A percentile compares a stretch with the other conserved stretches of the same genome.
These are phyloP conservation scores for Leishmania turanica DNA, from an alignment of 208 protist genomes.

Conservation along the genomic window DNA sequence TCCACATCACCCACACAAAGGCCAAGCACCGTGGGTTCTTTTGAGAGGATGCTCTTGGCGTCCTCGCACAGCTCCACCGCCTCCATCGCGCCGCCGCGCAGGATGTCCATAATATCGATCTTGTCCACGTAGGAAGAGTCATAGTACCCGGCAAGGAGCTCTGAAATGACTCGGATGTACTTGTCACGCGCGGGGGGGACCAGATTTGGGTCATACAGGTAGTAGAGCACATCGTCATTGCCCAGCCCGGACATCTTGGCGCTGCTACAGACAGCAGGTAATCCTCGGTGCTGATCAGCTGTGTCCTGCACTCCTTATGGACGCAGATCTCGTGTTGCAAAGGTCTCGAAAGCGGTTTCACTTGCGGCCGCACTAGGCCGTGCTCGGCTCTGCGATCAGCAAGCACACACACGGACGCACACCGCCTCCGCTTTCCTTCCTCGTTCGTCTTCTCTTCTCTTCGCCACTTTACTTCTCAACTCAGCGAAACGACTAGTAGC, in stretches of 20 bases:
- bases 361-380: background rate
- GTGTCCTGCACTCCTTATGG: background rate
- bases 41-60: constrained; percentile 42
- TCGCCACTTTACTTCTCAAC: no score
- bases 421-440: no score
- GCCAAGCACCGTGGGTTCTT: constrained; percentile 58
- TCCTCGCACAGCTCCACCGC: constrained; percentile 58
- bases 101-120: constrained; percentile 57
- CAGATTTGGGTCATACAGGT: constrained; percentile 61
- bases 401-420: background rate
- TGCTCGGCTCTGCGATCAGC: background rate
- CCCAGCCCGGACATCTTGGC: background rate
- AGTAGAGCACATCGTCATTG: constrained; percentile 34
- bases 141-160: constrained; percentile 60
- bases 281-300: background rate
- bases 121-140: constrained; percentile 38
- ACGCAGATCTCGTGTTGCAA: background rate
- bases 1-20: constrained; percentile 46
- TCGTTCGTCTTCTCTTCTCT: no score
- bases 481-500: no score
- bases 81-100: constrained; percentile 53
- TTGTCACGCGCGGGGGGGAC: constrained; percentile 53
- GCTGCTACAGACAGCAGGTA: background rate
- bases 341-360: background rate
- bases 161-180: constrained; percentile 69